phyloP scores from a whole-genome alignment of 1,139 yeast genomes.

The Meyerozyma guilliermondii region DNA sequence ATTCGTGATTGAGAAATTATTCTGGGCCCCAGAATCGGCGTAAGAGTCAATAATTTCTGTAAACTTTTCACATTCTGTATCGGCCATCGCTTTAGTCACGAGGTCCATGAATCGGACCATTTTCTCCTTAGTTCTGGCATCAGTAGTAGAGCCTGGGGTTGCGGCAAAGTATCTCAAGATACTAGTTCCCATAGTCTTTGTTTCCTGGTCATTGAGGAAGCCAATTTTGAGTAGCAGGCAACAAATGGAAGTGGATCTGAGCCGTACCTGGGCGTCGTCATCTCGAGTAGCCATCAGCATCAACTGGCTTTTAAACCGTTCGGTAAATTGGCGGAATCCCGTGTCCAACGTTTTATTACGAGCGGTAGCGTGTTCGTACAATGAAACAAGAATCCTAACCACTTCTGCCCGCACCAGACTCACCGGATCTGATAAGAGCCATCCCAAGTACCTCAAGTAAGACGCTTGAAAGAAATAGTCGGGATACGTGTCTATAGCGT shows the following conservation, averaged over 20 bases:
- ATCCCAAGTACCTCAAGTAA: slow-evolving; percentile 73
- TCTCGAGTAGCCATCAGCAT: slow-evolving; percentile 49
- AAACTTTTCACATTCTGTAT: slow-evolving; percentile 17
- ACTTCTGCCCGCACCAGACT: slow-evolving; percentile 62
- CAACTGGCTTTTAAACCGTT: slow-evolving; percentile 60
- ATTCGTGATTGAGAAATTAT: slow-evolving; percentile 8
- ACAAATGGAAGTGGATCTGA: slow-evolving; percentile 48
- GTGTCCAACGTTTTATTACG: slow-evolving; percentile 17
- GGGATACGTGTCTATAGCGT: slow-evolving; percentile 68
- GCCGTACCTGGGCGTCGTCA: slow-evolving; percentile 41
- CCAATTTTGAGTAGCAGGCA: slow-evolving; percentile 56
- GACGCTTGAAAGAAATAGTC: slow-evolving; percentile 65
- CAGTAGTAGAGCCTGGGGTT: slow-evolving; percentile 12
- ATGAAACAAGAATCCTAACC: slow-evolving; percentile 47
- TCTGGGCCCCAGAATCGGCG: slow-evolving; percentile 15
- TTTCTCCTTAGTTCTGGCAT: slow-evolving; percentile 31
- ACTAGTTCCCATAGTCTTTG: slow-evolving; percentile 15
- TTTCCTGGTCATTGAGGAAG: slow-evolving; percentile 48
- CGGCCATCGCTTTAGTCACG: slow-evolving; percentile 15
- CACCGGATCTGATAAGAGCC: slow-evolving; percentile 73
- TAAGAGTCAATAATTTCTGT: slow-evolving; percentile 18
- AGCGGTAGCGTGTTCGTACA: slow-evolving; percentile 31
- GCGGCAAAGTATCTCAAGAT: slow-evolving; percentile 5
- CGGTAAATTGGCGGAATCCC: slow-evolving; percentile 67
- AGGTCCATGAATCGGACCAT: slow-evolving; percentile 26